Evolutionary conservation across 2,329 filamentous ascomycete genomes (phyloP), one percentile per base, ranked within the genome.

Genomic region (Nemania bipapillata): DNA sequence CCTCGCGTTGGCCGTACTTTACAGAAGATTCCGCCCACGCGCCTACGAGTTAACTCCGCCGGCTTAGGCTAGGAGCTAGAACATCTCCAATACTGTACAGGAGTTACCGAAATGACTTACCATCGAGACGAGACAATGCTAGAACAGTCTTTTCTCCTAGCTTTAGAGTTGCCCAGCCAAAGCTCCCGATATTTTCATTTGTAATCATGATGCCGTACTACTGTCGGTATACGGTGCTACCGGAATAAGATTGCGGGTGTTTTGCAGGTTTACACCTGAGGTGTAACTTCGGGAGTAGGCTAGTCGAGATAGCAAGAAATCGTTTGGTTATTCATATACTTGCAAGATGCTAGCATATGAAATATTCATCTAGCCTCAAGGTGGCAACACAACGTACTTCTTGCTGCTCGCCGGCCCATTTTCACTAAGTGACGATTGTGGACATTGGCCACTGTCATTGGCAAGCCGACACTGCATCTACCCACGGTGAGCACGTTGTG

Each of bases 221-320:
- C 77, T 68, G 78, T 79, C 70, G 76, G 77, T 77, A 76, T 58
- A 73, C 67, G 63, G 70, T 68, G 64, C 28, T 64, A 69, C 66
- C 55, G 61, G 70, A 68, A 50, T 57, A 59, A 55, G 26, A 24
- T 30, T 32, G 9, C 30, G n/a, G n/a, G n/a, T 32, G 30, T 4
- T 32, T 32, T 32, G 30, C n/a, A n/a, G n/a, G n/a, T n/a, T n/a
- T n/a, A n/a, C n/a, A n/a, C n/a, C n/a, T n/a, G n/a, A n/a, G n/a
- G n/a, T n/a, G n/a, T n/a, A n/a, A n/a, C n/a, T n/a, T n/a, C n/a
- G n/a, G n/a, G n/a, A n/a, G n/a, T n/a, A n/a, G n/a, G n/a, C n/a
- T n/a, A n/a, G n/a, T n/a, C n/a, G n/a, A n/a, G n/a, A n/a, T n/a
- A n/a, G n/a, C n/a, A n/a, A n/a, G n/a, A n/a, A n/a, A n/a, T n/a